Evolutionary conservation across 2,329 filamentous ascomycete species (phyloP).

Genomic region (Aspergillus felis): DNA sequence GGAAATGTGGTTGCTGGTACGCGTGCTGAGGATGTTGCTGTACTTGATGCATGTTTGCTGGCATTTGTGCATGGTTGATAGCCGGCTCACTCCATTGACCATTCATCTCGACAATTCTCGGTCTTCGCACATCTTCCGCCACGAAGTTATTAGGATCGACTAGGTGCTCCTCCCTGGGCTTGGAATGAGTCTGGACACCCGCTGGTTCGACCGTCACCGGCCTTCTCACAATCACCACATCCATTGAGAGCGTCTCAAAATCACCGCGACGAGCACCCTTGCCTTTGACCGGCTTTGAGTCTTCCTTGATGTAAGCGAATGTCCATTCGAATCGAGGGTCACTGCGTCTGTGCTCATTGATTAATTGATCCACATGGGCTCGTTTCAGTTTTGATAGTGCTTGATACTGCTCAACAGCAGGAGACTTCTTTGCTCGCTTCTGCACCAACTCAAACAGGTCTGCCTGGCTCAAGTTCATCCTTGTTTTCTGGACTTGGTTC

Average conservation of each 20-base stretch:
- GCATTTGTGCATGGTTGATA: slow-evolving; percentile 1
- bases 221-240: slow-evolving; percentile 32
- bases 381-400: slow-evolving; percentile 25
- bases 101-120: neutral
- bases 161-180: slow-evolving; percentile 7
- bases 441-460: slow-evolving; percentile 29
- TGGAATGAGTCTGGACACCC: slow-evolving; percentile 10
- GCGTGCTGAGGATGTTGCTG: slow-evolving; percentile 11
- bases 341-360: slow-evolving; percentile 27
- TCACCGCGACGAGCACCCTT: slow-evolving; percentile 24
- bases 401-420: slow-evolving; percentile 27
- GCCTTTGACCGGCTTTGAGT: slow-evolving; percentile 23
- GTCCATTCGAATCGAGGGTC: slow-evolving; percentile 34
- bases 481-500: slow-evolving; percentile 25
- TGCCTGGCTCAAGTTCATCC: slow-evolving; percentile 29
- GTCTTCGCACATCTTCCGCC: slow-evolving; percentile 3
- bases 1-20: slow-evolving; percentile 8
- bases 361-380: slow-evolving; percentile 32
- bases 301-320: slow-evolving; percentile 35
- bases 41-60: neutral
- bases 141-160: slow-evolving; percentile 2
- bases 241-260: slow-evolving; percentile 30
- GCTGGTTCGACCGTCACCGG: slow-evolving; percentile 17
- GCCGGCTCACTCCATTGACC: slow-evolving; percentile 1
- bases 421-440: slow-evolving; percentile 25